Base-by-base conservation (phyloP, 257 asterid species). In the Vinca minor region DNA sequence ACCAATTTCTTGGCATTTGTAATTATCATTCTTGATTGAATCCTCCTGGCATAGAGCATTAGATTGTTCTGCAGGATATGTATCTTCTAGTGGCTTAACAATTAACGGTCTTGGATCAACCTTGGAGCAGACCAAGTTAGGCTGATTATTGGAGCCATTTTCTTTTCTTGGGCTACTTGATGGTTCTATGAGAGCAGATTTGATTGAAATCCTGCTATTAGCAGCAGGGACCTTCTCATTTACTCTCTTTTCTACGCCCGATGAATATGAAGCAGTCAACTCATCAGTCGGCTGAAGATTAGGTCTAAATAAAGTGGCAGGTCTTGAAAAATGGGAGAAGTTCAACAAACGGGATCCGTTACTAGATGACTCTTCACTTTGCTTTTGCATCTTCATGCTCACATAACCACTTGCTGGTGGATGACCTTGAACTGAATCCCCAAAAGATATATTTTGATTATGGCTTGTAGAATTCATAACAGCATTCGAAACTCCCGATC, bases 311-410 rank as follows among this genome's bases (percentile, higher is more conserved):
- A 76, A 68, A 59, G 74, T 72, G 60, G 78, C 80, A 12, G 95
- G 81, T 75, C 87, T 87, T 1, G 95, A 81, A 65, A 93, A 87
- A 78, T 82, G 83, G 31, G 92, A 77, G 71, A 93, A 93, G 77
- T 89, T 93, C 55, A 84, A 66, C 71, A 79, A 53, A 72, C 28
- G 71, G 23, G 88, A 75, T 73, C 50, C 67, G 70, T 56, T 75
- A 26, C 66, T 64, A 35, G 85, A 66, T 63, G 65, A 59, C 63
- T 62, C 78, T 31, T 56, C 29, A 53, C 44, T 68, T 60, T 60
- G 80, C 67, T 76, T 79, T 71, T 62, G 82, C 65, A 59, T 59
- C 64, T 57, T 71, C 74, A 62, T 23, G 67, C 61, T 64, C 26
- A 38, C 34, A 21, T 68, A 69, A 54, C 71, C 83, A 53, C 74